Evolutionary conservation across 768 basidiomycete genomes (phyloP).

Genomic region (Scleroderma citrinum): DNA sequence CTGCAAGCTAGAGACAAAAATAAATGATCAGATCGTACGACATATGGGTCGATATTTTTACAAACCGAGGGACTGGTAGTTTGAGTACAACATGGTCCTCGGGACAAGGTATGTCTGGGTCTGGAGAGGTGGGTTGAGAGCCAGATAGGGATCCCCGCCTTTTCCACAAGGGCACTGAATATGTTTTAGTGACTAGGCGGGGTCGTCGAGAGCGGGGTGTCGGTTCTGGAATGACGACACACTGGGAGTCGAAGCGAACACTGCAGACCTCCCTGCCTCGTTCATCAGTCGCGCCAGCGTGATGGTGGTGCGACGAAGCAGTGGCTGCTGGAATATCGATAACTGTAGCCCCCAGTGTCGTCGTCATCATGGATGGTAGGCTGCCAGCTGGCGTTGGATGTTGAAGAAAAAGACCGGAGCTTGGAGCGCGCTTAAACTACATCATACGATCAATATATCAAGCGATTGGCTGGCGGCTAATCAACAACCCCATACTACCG

Average conservation of each 20-base stretch:
- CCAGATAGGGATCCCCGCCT: slow-evolving; percentile 19
- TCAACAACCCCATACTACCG: too few species aligned
- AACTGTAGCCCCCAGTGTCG: not conserved
- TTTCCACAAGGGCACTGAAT: slow-evolving; percentile 66
- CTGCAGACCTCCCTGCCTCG: slow-evolving; percentile 12
- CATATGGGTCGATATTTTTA: slow-evolving; percentile 6
- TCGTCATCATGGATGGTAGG: slow-evolving; percentile 10
- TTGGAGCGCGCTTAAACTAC: too few species aligned
- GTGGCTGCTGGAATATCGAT: not conserved
- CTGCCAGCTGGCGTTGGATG: not conserved
- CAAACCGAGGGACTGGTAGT: slow-evolving; percentile 57
- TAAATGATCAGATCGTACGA: not conserved
- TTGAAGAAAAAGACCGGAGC: not conserved
- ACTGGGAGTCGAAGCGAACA: slow-evolving; percentile 70
- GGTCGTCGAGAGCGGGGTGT: slow-evolving; percentile 37
- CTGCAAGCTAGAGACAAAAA: slow-evolving; percentile 35
- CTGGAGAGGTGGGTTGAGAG: slow-evolving; percentile 13
- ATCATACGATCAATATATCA: too few species aligned
- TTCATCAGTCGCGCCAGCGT: slow-evolving; percentile 15
- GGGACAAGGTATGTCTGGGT: slow-evolving; percentile 15
- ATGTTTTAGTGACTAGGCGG: slow-evolving; percentile 56
- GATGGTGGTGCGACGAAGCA: not conserved
- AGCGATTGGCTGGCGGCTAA: too few species aligned
- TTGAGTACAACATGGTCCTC: slow-evolving; percentile 51
- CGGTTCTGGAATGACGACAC: slow-evolving; percentile 66